These are phyloP conservation scores for Groenewaldozyma sp. DNA, from an alignment of 1,139 yeast species.

Conservation along the genomic window DNA sequence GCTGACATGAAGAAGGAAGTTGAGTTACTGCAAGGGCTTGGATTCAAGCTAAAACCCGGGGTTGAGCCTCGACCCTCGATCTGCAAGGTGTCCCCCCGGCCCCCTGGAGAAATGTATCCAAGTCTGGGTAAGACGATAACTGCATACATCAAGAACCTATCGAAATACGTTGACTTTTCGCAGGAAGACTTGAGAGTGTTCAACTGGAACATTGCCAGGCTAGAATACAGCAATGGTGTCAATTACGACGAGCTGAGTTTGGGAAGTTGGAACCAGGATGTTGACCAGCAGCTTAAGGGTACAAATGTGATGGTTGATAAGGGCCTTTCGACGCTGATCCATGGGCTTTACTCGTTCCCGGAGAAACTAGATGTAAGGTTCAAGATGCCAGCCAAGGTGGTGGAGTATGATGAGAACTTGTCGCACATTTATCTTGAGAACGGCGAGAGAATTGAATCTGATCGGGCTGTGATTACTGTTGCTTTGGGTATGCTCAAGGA, in stretches of 20 bases:
- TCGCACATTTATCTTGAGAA: constrained; percentile 30
- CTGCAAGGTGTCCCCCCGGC: constrained; percentile 27
- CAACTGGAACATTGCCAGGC: constrained; percentile 36
- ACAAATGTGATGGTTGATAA: constrained; percentile 32
- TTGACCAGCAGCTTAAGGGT: constrained; percentile 34
- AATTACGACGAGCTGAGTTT: constrained; percentile 30
- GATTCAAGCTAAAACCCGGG: constrained; percentile 20
- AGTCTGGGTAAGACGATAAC: constrained; percentile 33
- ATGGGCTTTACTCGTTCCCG: constrained; percentile 34
- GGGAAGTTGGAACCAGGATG: constrained; percentile 36
- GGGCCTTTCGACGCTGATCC: constrained; percentile 30
- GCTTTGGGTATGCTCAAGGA: constrained; percentile 37
- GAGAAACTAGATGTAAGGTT: constrained; percentile 34
- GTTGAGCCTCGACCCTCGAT: constrained; percentile 18
- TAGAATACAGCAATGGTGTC: constrained; percentile 34
- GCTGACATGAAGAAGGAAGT: constrained; percentile 23
- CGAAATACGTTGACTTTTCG: constrained; percentile 26
- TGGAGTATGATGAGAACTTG: constrained; percentile 29
- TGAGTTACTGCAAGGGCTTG: constrained; percentile 26
- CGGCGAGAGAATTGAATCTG: constrained; percentile 34
- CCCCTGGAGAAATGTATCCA: constrained; percentile 29
- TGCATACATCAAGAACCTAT: constrained; percentile 27
- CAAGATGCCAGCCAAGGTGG: constrained; percentile 31
- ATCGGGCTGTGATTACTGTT: constrained; percentile 33
- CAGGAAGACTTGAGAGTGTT: constrained; percentile 30